Percentiles rank a stretch among this genome's conserved stretches.
Evolutionary conservation across 148 eudicot species (phyloP).

Genomic region (Vaccinium corymbosum): DNA sequence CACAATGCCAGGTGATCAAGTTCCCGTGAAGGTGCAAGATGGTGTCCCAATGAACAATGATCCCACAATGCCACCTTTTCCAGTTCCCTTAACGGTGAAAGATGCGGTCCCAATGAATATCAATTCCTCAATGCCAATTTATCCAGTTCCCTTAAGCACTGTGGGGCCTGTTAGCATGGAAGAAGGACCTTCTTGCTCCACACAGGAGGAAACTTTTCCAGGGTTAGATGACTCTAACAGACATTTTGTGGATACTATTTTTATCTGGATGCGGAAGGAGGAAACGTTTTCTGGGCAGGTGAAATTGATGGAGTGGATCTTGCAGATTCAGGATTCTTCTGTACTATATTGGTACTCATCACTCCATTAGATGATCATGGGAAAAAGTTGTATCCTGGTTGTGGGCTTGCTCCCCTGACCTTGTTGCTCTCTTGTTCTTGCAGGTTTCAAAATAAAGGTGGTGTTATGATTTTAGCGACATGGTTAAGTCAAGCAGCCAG

Average conservation of each 20-base stretch:
- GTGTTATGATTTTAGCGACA: constrained; percentile 83
- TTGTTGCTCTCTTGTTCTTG: constrained; percentile 14
- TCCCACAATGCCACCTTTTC: not conserved
- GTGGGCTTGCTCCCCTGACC: not conserved
- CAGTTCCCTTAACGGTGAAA: not conserved
- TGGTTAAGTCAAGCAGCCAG: constrained; percentile 89
- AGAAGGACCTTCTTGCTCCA: constrained; percentile 58
- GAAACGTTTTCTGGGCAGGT: constrained; percentile 83
- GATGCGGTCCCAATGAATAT: not conserved
- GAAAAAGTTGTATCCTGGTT: not conserved
- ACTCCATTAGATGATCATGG: not conserved
- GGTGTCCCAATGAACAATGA: not conserved
- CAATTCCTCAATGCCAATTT: not conserved
- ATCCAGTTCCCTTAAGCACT: constrained; percentile 62
- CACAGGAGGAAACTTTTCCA: constrained; percentile 50
- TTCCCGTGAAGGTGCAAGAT: not conserved
- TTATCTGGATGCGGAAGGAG: constrained; percentile 72
- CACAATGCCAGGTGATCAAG: not conserved
- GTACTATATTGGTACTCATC: constrained; percentile 61
- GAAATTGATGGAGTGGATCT: constrained; percentile 84
- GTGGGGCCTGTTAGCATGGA: constrained; percentile 51
- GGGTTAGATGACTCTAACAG: constrained; percentile 59
- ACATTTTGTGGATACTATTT: constrained; percentile 63
- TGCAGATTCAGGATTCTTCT: constrained; percentile 64
- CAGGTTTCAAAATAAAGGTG: constrained; percentile 84